Conservation (phyloP, 148 eudicot species). For the Persicaria maculosa region DNA sequence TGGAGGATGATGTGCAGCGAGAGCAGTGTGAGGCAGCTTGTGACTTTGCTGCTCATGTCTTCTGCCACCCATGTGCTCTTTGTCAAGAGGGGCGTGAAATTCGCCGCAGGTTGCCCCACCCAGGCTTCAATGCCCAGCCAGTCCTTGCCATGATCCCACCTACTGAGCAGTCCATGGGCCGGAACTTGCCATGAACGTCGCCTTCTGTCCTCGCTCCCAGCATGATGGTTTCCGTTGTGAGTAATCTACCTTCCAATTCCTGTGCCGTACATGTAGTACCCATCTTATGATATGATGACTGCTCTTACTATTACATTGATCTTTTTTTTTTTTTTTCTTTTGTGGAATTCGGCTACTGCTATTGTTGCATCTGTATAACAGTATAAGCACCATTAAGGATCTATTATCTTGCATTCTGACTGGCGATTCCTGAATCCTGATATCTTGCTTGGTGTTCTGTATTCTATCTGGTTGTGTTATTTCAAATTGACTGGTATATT, state of each 20-base stretch:
- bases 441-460: no score
- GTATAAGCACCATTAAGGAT: neutral
- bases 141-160: constrained; percentile 67
- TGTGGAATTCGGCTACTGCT: neutral
- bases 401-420: neutral
- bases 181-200: constrained; percentile 22
- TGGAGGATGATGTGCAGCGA: constrained; percentile 59
- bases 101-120: constrained; percentile 89
- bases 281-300: constrained; percentile 2
- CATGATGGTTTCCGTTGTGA: neutral
- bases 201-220: neutral
- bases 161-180: constrained; percentile 68
- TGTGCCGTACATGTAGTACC: neutral
- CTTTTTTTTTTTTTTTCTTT: no score
- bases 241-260: neutral
- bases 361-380: neutral
- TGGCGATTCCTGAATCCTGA: no score
- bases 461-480: no score
- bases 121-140: constrained; percentile 59
- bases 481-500: neutral
- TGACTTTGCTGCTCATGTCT: constrained; percentile 66
- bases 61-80: constrained; percentile 81
- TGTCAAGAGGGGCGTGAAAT: constrained; percentile 96
- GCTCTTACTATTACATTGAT: neutral
- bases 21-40: constrained; percentile 79